Conservation (phyloP, 805 yeast species). For the Scheffersomyces spartinae region DNA sequence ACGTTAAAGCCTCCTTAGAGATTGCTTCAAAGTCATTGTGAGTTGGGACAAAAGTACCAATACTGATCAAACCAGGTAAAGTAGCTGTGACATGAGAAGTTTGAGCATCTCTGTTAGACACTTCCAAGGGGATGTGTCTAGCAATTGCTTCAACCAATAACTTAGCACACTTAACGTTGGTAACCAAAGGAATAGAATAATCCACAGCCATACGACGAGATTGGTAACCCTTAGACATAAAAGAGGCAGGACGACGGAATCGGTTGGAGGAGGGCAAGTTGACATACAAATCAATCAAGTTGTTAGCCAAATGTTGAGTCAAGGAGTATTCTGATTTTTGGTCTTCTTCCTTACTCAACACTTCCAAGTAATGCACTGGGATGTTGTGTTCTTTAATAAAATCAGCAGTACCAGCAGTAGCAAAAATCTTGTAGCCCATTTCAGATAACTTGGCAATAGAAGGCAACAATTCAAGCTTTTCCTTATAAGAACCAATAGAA, state of each 20-base stretch:
- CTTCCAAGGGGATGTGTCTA: slow-evolving; percentile 55
- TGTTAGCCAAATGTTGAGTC: slow-evolving; percentile 92
- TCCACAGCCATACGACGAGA: slow-evolving; percentile 99
- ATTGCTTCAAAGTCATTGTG: slow-evolving; percentile 56
- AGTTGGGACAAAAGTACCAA: slow-evolving; percentile 69
- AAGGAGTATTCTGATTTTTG: slow-evolving; percentile 91
- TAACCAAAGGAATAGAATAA: slow-evolving; percentile 92
- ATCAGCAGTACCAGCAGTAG: slow-evolving; percentile 99
- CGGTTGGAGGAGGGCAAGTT: slow-evolving; percentile 95
- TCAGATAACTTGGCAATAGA: slow-evolving; percentile 69
- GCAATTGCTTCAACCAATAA: slow-evolving; percentile 89
- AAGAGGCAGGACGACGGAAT: slow-evolving; percentile 97
- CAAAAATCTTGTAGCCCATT: slow-evolving; percentile 83
- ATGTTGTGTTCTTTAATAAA: slow-evolving; percentile 90
- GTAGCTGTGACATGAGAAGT: slow-evolving; percentile 75
- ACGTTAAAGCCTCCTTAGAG: slow-evolving; percentile 58
- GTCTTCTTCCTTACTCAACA: slow-evolving; percentile 58
- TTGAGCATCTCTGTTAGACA: slow-evolving; percentile 74
- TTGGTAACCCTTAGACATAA: slow-evolving; percentile 93
- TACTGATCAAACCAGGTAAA: slow-evolving; percentile 79
- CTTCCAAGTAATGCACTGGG: slow-evolving; percentile 92
- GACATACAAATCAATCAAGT: slow-evolving; percentile 90
- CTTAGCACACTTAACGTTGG: slow-evolving; percentile 96
- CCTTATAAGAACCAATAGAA: slow-evolving; percentile 94
- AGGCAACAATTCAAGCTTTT: slow-evolving; percentile 88